Conservation (phyloP, 768 basidiomycete species). For the Naganishia randhawae region DNA sequence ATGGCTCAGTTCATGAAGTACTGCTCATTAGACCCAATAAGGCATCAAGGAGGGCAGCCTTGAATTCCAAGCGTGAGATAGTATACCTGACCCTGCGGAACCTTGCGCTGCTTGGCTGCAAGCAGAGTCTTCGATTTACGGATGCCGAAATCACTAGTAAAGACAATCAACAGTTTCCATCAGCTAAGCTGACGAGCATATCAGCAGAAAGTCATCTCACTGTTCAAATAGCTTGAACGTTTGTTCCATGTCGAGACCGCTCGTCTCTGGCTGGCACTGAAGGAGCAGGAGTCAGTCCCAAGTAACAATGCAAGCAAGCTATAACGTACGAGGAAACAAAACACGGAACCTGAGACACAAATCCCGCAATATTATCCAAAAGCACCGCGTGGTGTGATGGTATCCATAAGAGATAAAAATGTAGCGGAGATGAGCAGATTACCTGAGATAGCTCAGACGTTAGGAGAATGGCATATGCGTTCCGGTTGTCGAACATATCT, state of each 20-base stretch:
- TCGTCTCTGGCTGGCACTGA: constrained; percentile 11
- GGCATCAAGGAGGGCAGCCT: no score
- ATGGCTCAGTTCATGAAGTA: no score
- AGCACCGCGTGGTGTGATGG: constrained; percentile 69
- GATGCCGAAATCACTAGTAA: not conserved
- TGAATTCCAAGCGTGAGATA: no score
- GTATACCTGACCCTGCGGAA: no score
- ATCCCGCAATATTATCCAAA: constrained; percentile 74
- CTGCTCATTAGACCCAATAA: no score
- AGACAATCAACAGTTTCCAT: not conserved
- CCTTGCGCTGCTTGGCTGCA: no score
- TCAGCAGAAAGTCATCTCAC: no score
- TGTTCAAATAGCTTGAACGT: not conserved
- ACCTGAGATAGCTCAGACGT: no score
- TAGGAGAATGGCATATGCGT: no score
- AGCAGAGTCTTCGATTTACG: not conserved
- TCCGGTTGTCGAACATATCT: not conserved
- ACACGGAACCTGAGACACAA: constrained; percentile 64
- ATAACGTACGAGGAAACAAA: constrained; percentile 59
- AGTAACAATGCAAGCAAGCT: not conserved
- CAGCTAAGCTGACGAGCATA: not conserved
- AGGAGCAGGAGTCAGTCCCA: not conserved
- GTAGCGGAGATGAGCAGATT: constrained; percentile 76
- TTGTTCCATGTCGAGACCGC: not conserved
- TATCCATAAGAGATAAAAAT: constrained; percentile 71